These are phyloP conservation scores for Hymenoscyphus occultus DNA, from an alignment of 2,329 filamentous ascomycete genomes.

Conservation along the genomic window DNA sequence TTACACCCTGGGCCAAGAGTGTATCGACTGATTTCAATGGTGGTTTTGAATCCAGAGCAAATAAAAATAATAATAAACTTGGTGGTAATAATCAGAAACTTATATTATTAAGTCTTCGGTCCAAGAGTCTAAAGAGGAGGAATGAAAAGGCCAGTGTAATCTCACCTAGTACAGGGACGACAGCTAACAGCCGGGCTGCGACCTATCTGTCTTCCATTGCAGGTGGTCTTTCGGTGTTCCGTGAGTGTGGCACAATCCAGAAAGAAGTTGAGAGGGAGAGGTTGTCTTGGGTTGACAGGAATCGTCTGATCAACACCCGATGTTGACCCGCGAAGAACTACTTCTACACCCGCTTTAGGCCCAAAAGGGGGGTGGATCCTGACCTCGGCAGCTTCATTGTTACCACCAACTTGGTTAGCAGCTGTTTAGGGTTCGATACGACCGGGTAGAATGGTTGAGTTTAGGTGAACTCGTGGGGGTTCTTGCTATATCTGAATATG, in stretches of 20 bases:
- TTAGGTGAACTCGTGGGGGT: not conserved
- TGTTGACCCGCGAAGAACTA: not conserved
- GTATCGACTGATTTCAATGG: not conserved
- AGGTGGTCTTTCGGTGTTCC: not conserved
- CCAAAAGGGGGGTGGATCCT: not conserved
- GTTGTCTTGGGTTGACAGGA: too few species aligned
- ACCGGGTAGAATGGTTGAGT: not conserved
- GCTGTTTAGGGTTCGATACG: not conserved
- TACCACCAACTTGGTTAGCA: constrained; percentile 2
- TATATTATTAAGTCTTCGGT: too few species aligned
- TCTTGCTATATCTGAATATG: not conserved
- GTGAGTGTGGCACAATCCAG: not conserved
- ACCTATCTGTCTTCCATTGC: not conserved
- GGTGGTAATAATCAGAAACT: too few species aligned
- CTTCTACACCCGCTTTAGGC: not conserved
- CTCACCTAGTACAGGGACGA: not conserved
- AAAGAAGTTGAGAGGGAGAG: not conserved
- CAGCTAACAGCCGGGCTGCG: not conserved
- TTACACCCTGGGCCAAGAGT: constrained; percentile 7
- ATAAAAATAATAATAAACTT: not conserved
- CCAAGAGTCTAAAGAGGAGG: not conserved
- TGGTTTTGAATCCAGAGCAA: not conserved
- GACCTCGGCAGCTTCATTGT: not conserved
- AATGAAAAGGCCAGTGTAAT: not conserved
- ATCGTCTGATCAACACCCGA: not conserved